phyloP scores from a whole-genome alignment of 768 basidiomycete species.

The Mycena leptocephala region DNA sequence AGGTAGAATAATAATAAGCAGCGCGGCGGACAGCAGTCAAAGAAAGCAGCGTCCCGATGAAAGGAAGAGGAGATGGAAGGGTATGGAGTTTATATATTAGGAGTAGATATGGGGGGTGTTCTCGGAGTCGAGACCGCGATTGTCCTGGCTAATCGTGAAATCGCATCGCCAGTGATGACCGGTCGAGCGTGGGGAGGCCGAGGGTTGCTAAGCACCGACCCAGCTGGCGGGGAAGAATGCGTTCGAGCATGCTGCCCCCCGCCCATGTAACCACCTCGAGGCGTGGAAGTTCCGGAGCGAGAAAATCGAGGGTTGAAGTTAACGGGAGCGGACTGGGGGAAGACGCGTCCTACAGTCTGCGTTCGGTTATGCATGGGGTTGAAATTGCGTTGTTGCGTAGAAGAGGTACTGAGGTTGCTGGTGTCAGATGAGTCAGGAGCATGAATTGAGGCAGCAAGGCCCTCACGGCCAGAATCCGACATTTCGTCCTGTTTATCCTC shows the following conservation, averaged over 20 bases:
- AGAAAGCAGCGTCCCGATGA: not conserved
- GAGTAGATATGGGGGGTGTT: conserved; percentile 37
- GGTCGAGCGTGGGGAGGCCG: conserved; percentile 70
- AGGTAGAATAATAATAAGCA: conserved; percentile 25
- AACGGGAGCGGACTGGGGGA: conserved; percentile 47
- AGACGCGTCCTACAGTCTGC: conserved; percentile 68
- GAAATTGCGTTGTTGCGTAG: conserved; percentile 45
- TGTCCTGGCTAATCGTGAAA: conserved; percentile 76
- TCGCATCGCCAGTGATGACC: conserved; percentile 82
- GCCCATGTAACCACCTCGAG: conserved; percentile 55
- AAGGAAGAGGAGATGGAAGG: conserved; percentile 14
- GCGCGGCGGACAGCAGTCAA: not conserved
- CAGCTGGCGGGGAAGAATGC: conserved; percentile 75
- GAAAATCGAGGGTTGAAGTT: conserved; percentile 51
- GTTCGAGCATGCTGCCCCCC: conserved; percentile 69
- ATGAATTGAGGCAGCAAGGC: conserved; percentile 71
- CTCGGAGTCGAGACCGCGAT: conserved; percentile 59
- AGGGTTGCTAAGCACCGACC: conserved; percentile 49
- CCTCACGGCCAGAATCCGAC: conserved; percentile 41
- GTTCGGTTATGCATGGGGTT: conserved; percentile 66
- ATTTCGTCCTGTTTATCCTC: conserved; percentile 37
- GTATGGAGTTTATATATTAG: conserved; percentile 43
- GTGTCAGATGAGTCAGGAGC: conserved; percentile 68
- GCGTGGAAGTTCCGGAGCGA: conserved; percentile 63
- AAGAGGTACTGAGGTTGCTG: conserved; percentile 51